Base-by-base conservation (phyloP, 352 stramenopile genomes). In the Phytophthora agathidicida region DNA sequence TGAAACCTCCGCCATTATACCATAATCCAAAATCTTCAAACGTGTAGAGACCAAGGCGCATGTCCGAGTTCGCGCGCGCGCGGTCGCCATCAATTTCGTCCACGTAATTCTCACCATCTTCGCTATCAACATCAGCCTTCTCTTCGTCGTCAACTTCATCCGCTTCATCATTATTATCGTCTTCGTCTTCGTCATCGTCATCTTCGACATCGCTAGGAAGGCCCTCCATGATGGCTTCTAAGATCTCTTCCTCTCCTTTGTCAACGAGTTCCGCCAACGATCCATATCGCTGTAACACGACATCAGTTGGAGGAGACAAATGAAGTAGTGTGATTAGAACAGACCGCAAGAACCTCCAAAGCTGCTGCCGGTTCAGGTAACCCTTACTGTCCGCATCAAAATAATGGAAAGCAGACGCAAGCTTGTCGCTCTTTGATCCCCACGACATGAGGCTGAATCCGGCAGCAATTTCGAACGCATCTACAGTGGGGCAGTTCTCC, bases 371-470 rank as follows among this genome's bases (percentile, higher is more conserved):
- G 54, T 92, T 90, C 46, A 96, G 52, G 19, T 82, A 91, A 0
- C 80, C 83, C 23, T 92, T 92, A 60, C 81, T 85, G 28, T 96
- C 86, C 5, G 75, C 72, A 35, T 96, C 86, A 38, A 94, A 96
- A 46, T 89, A 96, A 55, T 96, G 83, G 42, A 96, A 96, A 0
- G 84, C 72, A 11, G 81, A 83, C n/a, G 71, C 67, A 6, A 96
- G 61, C 30, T 96, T 96, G 65, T 96, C 86, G 32, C 86, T 96
- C 48, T 96, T 96, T 5, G 86, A 94, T 1, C 86, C 86, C 71
- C 77, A 89, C 10, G 80, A 66, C 54, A 96, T 91, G 10, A 96
- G 53, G 38, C 80, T 92, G 31, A 94, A 94, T 0, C 83, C 86
- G 5, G 86, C 86, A 1, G 86, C 86, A 14, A 96, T 79, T 53